Conservation (phyloP, 2,329 filamentous ascomycete species). For the Cercospora sesami region DNA sequence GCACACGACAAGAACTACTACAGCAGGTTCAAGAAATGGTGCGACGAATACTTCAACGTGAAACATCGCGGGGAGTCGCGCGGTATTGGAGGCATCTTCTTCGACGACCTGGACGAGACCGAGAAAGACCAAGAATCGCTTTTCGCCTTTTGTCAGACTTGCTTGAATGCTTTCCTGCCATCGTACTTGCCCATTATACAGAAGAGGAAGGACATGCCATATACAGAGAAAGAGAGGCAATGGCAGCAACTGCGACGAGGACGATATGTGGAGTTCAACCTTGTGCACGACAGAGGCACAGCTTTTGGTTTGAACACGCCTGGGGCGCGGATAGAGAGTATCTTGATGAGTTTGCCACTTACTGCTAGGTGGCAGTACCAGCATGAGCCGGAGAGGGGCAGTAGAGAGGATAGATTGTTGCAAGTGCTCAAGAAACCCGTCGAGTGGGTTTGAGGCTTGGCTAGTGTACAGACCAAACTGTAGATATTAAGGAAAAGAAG, state of each 20-base stretch:
- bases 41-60: conserved; percentile 94
- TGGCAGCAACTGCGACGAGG: conserved; percentile 96
- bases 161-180: conserved; percentile 82
- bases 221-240: conserved; percentile 78
- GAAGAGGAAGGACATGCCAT: conserved; percentile 88
- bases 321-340: conserved; percentile 88
- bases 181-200: conserved; percentile 88
- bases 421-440: conserved; percentile 65
- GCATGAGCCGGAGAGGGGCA: conserved; percentile 76
- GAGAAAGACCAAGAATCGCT: conserved; percentile 85
- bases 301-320: conserved; percentile 92
- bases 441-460: conserved; percentile 56
- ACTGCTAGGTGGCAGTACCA: conserved; percentile 96
- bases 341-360: conserved; percentile 91
- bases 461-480: background rate
- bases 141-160: conserved; percentile 85
- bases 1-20: conserved; percentile 91
- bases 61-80: conserved; percentile 85
- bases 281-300: conserved; percentile 94
- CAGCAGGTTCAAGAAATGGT: conserved; percentile 95
- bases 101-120: conserved; percentile 88
- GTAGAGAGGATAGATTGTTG: conserved; percentile 75
- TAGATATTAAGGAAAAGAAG: background rate
- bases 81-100: conserved; percentile 95
- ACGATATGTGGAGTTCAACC: conserved; percentile 97